Percentiles rank a stretch among this genome's conserved stretches.
Evolutionary conservation across 2,329 filamentous ascomycete genomes (phyloP).

Genomic region (Pseudogymnoascus sp.): DNA sequence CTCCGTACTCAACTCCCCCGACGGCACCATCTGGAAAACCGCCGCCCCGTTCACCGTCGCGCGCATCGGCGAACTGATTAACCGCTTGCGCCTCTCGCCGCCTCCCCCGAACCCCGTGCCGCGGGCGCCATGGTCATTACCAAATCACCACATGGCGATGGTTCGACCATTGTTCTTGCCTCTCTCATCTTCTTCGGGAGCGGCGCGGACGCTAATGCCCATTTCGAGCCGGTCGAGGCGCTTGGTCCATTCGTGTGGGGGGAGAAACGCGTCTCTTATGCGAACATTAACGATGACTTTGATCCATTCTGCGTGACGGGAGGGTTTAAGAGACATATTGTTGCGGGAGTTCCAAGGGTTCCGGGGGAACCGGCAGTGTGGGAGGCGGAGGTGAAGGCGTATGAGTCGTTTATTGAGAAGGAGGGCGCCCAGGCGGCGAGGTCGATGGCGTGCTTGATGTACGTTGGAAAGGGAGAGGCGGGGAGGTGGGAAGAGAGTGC

Average conservation of each 20-base stretch:
- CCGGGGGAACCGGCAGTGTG: not conserved
- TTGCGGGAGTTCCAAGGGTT: not conserved
- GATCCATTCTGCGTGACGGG: not conserved
- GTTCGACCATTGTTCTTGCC: not conserved
- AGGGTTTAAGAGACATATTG: not conserved
- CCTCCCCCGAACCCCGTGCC: slow-evolving; percentile 17
- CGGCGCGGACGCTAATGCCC: not conserved
- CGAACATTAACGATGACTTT: not conserved
- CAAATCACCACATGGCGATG: not conserved
- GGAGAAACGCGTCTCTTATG: not conserved
- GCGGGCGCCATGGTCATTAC: not conserved
- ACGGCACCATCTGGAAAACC: slow-evolving; percentile 25
- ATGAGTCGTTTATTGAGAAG: not conserved
- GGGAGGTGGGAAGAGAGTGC: slow-evolving; percentile 8
- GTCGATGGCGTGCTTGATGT: slow-evolving; percentile 3
- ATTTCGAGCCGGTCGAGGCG: not conserved
- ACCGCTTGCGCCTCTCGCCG: slow-evolving; percentile 20
- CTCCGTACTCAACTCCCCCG: slow-evolving; percentile 19
- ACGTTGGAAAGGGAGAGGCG: slow-evolving; percentile 17
- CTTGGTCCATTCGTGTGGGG: not conserved
- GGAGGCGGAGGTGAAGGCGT: not conserved
- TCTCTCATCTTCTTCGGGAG: not conserved
- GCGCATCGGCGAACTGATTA: slow-evolving; percentile 24
- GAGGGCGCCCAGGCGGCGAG: slow-evolving; percentile 13
- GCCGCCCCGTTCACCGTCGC: slow-evolving; percentile 26